Conservation (phyloP, 768 basidiomycete species). For the Phallus indusiatus region DNA sequence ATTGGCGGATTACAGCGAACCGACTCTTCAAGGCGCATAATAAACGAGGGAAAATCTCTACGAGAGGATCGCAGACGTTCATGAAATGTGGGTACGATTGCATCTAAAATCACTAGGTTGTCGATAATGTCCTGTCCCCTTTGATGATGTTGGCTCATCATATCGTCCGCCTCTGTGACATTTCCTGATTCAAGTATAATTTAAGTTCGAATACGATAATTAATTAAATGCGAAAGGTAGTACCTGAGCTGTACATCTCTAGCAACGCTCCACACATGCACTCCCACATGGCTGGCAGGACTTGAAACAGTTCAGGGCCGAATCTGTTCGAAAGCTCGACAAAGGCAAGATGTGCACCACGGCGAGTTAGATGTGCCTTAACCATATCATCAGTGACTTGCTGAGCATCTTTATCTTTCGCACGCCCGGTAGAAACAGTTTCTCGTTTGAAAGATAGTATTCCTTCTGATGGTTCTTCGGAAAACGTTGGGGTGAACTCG, state of each 20-base stretch:
- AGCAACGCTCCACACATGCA: constrained; percentile 77
- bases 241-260: constrained; percentile 59
- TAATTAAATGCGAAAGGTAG: constrained; percentile 13
- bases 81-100: constrained; percentile 69
- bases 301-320: constrained; percentile 57
- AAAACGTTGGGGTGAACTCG: constrained; percentile 84
- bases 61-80: constrained; percentile 59
- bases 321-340: constrained; percentile 68
- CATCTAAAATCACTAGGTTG: constrained; percentile 81
- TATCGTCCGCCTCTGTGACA: constrained; percentile 45
- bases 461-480: constrained; percentile 43
- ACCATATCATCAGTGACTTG: constrained; percentile 44
- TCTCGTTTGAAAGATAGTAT: constrained; percentile 61
- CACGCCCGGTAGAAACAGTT: constrained; percentile 17
- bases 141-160: constrained; percentile 50
- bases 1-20: constrained; percentile 85
- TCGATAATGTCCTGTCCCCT: constrained; percentile 89
- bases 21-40: constrained; percentile 70
- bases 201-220: background rate
- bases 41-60: constrained; percentile 67
- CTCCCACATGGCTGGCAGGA: constrained; percentile 93
- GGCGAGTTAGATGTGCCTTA: constrained; percentile 62
- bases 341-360: constrained; percentile 83
- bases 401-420: constrained; percentile 12
- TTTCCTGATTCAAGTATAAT: constrained; percentile 31